Evolutionary conservation across 495 filamentous ascomycete genomes (phyloP).

Genomic region (Penicillium coprophilum): DNA sequence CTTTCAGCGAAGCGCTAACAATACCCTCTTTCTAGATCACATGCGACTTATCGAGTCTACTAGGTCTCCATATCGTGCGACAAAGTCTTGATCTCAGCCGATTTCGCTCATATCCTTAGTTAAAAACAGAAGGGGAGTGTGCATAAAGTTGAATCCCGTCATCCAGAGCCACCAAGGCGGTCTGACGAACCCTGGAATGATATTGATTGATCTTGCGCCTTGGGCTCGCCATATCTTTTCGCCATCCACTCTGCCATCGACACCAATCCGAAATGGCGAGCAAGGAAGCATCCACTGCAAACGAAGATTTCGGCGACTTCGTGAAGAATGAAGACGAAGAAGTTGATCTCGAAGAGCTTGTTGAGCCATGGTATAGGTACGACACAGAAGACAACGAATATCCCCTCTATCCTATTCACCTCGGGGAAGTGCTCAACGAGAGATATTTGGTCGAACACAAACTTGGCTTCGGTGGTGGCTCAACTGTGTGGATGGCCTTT

Average conservation of each 20-base stretch:
- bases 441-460: constrained; percentile 84
- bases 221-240: not conserved
- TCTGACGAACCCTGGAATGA: not conserved
- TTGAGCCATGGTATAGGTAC: constrained; percentile 17
- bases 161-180: not conserved
- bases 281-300: constrained; percentile 5
- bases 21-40: too few relatives aligned
- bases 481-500: constrained; percentile 72
- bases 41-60: too few relatives aligned
- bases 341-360: constrained; percentile 15
- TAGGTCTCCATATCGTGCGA: too few relatives aligned
- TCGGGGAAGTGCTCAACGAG: constrained; percentile 51
- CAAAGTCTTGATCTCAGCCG: too few relatives aligned
- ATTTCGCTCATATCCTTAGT: too few relatives aligned
- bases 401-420: constrained; percentile 20
- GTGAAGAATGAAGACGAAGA: constrained; percentile 17
- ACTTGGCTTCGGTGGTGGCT: constrained; percentile 81
- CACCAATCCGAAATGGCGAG: constrained; percentile 6
- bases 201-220: not conserved
- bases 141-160: too few relatives aligned
- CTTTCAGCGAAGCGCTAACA: too few relatives aligned
- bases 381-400: not conserved
- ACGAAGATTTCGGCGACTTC: constrained; percentile 18
- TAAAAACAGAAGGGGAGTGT: too few relatives aligned
- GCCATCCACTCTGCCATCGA: not conserved